Percentiles rank a stretch among this genome's conserved stretches.
Conservation (phyloP, 176 grass and related monocot species). For the Oryza coarctata region DNA sequence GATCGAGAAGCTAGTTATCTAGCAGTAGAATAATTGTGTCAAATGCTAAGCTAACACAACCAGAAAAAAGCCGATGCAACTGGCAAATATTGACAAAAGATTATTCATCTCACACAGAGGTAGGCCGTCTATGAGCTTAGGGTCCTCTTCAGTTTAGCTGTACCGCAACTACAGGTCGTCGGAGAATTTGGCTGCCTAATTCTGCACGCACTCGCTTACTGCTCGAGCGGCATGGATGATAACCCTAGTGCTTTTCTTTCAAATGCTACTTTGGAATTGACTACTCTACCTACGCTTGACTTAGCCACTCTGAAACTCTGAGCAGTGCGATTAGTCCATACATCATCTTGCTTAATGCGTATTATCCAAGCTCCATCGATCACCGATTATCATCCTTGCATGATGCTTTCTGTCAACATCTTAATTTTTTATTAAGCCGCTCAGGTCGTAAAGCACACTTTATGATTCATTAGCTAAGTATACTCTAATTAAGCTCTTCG, state of each 20-base stretch:
- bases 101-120: not conserved
- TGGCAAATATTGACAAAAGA: not conserved
- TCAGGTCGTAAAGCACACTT: conserved; percentile 34
- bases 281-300: conserved; percentile 21
- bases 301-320: not conserved
- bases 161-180: not conserved
- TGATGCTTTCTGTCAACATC: not conserved
- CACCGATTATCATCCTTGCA: not conserved
- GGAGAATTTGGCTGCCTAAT: conserved; percentile 47
- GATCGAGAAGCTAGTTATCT: not conserved
- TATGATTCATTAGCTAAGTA: not conserved
- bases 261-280: conserved; percentile 8
- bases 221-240: not conserved
- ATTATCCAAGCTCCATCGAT: conserved; percentile 15
- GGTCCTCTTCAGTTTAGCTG: not conserved
- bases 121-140: not conserved
- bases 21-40: not conserved
- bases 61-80: not conserved
- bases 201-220: conserved; percentile 12
- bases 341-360: not conserved
- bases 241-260: conserved; percentile 5
- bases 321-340: conserved; percentile 12
- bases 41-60: not conserved
- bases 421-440: not conserved
- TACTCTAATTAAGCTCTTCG: not conserved